Evolutionary conservation across 129 eudicot species (phyloP), one percentile per base, ranked within the genome.

Genomic region (Centaurea solstitialis): DNA sequence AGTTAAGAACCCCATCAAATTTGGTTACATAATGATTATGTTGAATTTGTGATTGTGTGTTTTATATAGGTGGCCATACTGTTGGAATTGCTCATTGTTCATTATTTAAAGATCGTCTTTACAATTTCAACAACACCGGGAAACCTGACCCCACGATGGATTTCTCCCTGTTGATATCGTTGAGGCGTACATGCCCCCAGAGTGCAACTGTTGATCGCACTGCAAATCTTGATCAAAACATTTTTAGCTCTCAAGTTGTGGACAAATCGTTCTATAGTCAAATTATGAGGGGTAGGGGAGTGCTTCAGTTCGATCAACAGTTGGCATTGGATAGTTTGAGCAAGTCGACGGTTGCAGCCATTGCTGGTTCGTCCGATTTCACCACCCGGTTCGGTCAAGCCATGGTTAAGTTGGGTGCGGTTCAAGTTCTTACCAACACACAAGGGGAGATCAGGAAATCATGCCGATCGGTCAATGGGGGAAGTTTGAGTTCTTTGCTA

Each of bases 61-160:
- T 1, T 65, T n/a, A n/a, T n/a, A 35, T 53, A 87, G 89, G 91
- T 20, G 96, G 86, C 6, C 96, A 91, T 81, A 82, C 96, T 0
- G 80, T 91, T 13, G 93, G 96, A 57, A n/a, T 81, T 17, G 77
- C 89, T 10, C 93, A 87, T 59, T 91, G 96, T 68, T 77, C 85
- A 2, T 38, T 83, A 62, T 77, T 88, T 80, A 24, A 47, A 50
- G 85, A 91, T 33, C 87, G 96, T 9, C 87, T 91, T 72, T 88
- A 88, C 90, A 81, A 89, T 38, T 91, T 87, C 87, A 57, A 85
- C 0, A 71, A 75, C 45, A 80, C 93, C 0, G 87, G 89, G 0
- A 76, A 74, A 30, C 84, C 96, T 1, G 96, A 91, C 75, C 93
- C 90, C 1, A 57, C 83, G 28, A 88, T 91, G 93, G 85, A 81